Evolutionary conservation across 1,139 yeast species (phyloP), one percentile per base, ranked within the genome.

Genomic region (Pichia norvegensis): DNA sequence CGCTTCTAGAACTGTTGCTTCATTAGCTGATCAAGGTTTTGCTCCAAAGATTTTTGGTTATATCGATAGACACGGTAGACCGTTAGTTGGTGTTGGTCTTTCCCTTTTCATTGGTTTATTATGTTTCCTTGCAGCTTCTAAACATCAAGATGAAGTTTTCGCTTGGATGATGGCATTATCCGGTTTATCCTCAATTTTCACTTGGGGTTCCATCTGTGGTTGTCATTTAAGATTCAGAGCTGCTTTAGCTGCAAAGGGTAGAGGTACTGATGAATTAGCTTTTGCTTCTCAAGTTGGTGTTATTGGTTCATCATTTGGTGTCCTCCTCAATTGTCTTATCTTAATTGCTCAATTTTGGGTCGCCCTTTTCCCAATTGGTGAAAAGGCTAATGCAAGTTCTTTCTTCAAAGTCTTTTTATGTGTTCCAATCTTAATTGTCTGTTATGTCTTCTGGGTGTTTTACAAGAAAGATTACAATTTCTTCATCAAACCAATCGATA

Each of bases 161-260:
- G 70, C 69, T 55, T 87, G 96, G 95, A 69, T 87, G 59, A 69
- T 85, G 61, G 85, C 95, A 23, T 69, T 88, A 42, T 83, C 95
- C 16, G 94, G 95, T 49, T 76, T 86, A 53, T 82, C 94, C 40
- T 81, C 95, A 2, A 71, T 87, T 48, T 85, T 86, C 64, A 84
- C 94, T 7, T 86, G 95, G 95, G 79, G 79, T 36, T 79, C 90
- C 19, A 84, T 87, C 57, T 79, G 83, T 60, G 60, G 83, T 46
- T 79, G 87, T 56, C 95, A 81, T 56, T 69, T 87, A 50, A 75
- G 95, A 63, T 85, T 86, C 67, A 79, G 96, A 69, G 64, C 72
- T 45, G 95, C 95, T 1, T 72, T 87, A 69, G 64, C 65, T 37
- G 73, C 60, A 11, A 84, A 83, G 65, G 86, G 86, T 47, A 76